Percentiles rank a stretch among this genome's conserved stretches.
These are phyloP conservation scores for Fusarium ambrosium DNA, from an alignment of 2,329 filamentous ascomycete species.

Conservation along the genomic window DNA sequence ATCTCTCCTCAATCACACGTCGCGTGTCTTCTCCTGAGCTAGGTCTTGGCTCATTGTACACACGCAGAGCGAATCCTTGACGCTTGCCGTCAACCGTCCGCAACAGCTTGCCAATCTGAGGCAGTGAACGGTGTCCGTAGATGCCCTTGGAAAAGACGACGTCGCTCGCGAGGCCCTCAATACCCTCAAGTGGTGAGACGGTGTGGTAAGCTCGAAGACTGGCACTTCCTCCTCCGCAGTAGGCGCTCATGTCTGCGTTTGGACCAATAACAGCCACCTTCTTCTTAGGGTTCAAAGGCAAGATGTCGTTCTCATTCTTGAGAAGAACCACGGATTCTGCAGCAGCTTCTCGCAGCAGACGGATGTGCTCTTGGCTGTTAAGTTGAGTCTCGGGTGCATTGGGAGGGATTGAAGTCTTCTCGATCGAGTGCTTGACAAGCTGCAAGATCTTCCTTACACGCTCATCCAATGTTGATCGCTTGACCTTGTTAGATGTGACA, in stretches of 20 bases:
- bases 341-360: slow-evolving; percentile 56
- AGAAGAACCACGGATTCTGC: slow-evolving; percentile 71
- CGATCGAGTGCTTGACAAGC: slow-evolving; percentile 45
- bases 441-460: slow-evolving; percentile 50
- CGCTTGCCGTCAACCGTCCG: slow-evolving; percentile 37
- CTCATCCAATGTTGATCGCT: slow-evolving; percentile 44
- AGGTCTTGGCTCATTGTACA: slow-evolving; percentile 40
- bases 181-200: slow-evolving; percentile 49
- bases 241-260: slow-evolving; percentile 59
- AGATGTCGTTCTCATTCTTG: slow-evolving; percentile 23
- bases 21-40: slow-evolving; percentile 5
- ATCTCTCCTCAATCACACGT: slow-evolving; percentile 37
- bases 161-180: slow-evolving; percentile 38
- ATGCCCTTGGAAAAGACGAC: slow-evolving; percentile 45
- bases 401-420: slow-evolving; percentile 22
- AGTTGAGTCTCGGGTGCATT: slow-evolving; percentile 29
- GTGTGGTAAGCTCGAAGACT: slow-evolving; percentile 50
- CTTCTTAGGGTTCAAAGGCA: slow-evolving; percentile 15
- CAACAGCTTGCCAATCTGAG: slow-evolving; percentile 46
- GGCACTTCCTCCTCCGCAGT: slow-evolving; percentile 52
- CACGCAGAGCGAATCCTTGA: slow-evolving; percentile 43
- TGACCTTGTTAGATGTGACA: slow-evolving; percentile 47
- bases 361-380: slow-evolving; percentile 42
- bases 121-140: slow-evolving; percentile 51
- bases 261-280: slow-evolving; percentile 65